Evolutionary conservation across 2,329 filamentous ascomycete species (phyloP), one percentile per base, ranked within the genome.

Genomic region (Exophiala viscosa): DNA sequence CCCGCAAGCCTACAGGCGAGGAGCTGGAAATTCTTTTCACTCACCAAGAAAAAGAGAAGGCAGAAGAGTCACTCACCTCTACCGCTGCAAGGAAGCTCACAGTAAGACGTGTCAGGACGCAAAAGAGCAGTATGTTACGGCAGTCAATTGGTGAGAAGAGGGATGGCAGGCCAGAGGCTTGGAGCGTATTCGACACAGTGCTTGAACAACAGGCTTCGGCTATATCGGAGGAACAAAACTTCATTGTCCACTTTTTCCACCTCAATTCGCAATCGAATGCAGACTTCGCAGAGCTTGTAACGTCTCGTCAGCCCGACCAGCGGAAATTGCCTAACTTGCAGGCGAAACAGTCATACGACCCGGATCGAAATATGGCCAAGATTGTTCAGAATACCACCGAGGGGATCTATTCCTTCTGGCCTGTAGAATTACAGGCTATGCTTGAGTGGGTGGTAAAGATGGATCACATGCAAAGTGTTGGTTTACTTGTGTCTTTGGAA

Each of bases 161-260:
- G 42, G 83, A 86, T 60, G 84, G 82, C 48, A 83, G 84, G 62
- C 80, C 87, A 52, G 79, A 87, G 60, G 83, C 88, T 0, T 92
- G 85, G 62, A 90, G 96, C 69, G 83, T 89, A 2, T 96, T 97
- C 69, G 78, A 83, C 0, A 85, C 84, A 34, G 83, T 89, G 10
- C 73, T 96, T 56, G 87, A 93, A 52, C 90, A 96, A 64, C 82
- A 93, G 59, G 74, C 91, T 40, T 88, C 87, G 5, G 78, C 95
- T 50, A 84, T 96, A 53, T 85, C 90, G 62, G 91, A 92, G 68
- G 93, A 99, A 71, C 92, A 99, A 68, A 97, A 96, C 67, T 99
- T 97, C 66, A 78, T 96, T 44, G 85, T 96, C n/a, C 90, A 95
- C 62, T 93, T 96, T 69, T 97, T 97, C 79, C 92, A 97, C 63